These are phyloP conservation scores for Fraxinus velutina DNA, from an alignment of 305 asterid genomes.

Conservation along the genomic window DNA sequence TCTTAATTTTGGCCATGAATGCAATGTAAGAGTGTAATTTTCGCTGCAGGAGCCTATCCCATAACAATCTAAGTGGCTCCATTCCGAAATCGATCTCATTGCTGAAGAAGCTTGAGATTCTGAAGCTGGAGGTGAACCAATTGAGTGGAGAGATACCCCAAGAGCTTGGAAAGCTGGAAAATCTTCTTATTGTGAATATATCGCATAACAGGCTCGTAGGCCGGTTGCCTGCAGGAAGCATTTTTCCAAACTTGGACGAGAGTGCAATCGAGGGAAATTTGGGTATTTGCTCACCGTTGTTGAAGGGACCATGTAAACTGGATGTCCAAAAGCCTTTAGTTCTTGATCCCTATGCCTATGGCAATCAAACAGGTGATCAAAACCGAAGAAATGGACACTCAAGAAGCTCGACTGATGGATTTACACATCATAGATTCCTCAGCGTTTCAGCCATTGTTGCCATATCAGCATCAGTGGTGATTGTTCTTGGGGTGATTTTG, in stretches of 20 bases:
- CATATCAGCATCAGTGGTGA: constrained; percentile 68
- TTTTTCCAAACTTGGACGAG: constrained; percentile 68
- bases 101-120: constrained; percentile 71
- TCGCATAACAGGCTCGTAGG: constrained; percentile 80
- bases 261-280: constrained; percentile 76
- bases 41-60: constrained; percentile 84
- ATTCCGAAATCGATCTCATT: constrained; percentile 68
- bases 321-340: constrained; percentile 87
- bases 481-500: constrained; percentile 64
- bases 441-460: constrained; percentile 85
- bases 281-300: constrained; percentile 81
- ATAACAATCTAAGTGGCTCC: constrained; percentile 61
- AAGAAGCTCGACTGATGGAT: constrained; percentile 6
- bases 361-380: constrained; percentile 43
- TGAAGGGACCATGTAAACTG: constrained; percentile 74
- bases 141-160: constrained; percentile 87
- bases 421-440: constrained; percentile 52
- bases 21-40: not conserved
- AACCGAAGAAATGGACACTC: constrained; percentile 24
- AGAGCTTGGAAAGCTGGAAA: constrained; percentile 61
- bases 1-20: not conserved
- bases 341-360: constrained; percentile 75
- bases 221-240: constrained; percentile 60
- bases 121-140: constrained; percentile 75
- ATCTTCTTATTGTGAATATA: constrained; percentile 75